Percentiles rank a stretch among this genome's conserved stretches.
phyloP scores from a whole-genome alignment of 148 eudicot genomes.

The Heliamphora exappendiculata region DNA sequence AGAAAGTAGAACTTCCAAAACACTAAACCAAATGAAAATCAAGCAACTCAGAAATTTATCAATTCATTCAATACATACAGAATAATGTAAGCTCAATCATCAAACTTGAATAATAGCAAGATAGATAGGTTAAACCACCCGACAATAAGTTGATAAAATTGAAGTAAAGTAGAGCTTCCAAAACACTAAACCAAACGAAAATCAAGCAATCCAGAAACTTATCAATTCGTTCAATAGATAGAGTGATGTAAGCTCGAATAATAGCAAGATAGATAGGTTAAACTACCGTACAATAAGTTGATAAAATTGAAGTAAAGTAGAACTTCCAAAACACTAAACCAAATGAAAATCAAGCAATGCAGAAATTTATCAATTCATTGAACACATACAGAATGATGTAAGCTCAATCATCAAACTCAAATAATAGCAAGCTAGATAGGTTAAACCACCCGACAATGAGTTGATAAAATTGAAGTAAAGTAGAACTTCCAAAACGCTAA shows the following conservation, averaged over 20 bases:
- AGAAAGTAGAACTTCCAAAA: neutral
- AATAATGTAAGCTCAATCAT: neutral
- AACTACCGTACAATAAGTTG: no score
- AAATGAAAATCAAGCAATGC: neutral
- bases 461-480: no score
- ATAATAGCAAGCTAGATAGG: neutral
- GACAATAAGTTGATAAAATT: no score
- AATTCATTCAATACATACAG: neutral
- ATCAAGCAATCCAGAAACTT: neutral
- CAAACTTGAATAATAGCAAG: neutral
- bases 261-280: no score
- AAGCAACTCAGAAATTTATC: neutral
- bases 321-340: neutral
- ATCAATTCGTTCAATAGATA: no score
- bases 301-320: no score
- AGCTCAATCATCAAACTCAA: neutral
- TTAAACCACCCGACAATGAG: no score
- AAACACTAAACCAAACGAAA: neutral
- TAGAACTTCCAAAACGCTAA: no score
- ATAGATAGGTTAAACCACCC: no score
- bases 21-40: neutral
- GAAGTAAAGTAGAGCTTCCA: no score
- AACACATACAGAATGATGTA: neutral
- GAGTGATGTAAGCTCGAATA: no score
- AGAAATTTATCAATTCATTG: neutral